These are phyloP conservation scores for Penicillium sp. DNA, from an alignment of 2,329 filamentous ascomycete species.

Conservation along the genomic window DNA sequence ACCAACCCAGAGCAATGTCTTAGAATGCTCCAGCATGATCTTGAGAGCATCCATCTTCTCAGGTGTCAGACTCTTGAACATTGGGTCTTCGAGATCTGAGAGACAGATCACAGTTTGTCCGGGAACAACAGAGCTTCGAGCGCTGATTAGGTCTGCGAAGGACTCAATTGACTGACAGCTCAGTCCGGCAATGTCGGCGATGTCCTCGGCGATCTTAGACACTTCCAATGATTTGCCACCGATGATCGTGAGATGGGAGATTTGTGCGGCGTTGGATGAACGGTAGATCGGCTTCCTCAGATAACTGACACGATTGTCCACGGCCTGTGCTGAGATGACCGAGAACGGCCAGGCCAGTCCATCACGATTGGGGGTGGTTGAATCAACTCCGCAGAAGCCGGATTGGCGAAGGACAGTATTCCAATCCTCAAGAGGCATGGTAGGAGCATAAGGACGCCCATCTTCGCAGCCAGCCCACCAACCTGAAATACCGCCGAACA, in stretches of 20 bases:
- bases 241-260: background rate
- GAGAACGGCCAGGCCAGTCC: background rate
- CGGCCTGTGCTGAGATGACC: background rate
- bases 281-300: background rate
- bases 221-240: background rate
- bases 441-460: conserved; percentile 10
- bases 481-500: conserved; percentile 24
- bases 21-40: too few species aligned
- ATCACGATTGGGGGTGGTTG: background rate
- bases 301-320: background rate
- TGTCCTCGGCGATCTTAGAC: background rate
- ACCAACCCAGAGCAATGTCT: too few species aligned
- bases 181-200: background rate
- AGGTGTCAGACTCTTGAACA: too few species aligned
- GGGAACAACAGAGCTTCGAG: too few species aligned
- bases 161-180: too few species aligned
- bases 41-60: too few species aligned
- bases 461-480: conserved; percentile 33
- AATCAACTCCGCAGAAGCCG: conserved; percentile 24
- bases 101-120: too few species aligned
- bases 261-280: background rate
- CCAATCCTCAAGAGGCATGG: background rate
- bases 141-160: too few species aligned
- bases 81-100: too few species aligned
- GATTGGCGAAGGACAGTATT: background rate